Evolutionary conservation across 176 grass and related monocot genomes (phyloP).

Genomic region (Otatea glauca): DNA sequence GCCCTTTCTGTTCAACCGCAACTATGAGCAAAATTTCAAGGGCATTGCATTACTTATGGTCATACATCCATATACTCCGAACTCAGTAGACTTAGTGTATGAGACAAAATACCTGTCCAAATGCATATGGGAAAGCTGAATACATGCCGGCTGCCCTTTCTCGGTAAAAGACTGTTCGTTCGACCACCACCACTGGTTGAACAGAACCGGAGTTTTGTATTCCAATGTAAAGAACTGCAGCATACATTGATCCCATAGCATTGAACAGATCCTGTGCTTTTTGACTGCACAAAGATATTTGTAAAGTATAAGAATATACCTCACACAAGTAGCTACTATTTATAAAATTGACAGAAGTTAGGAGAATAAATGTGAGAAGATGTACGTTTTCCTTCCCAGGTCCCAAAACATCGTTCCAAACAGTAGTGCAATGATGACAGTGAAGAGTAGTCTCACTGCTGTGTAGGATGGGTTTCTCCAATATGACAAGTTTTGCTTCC

Average conservation of each 20-base stretch:
- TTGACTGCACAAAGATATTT: slow-evolving; percentile 39
- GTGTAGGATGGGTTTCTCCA: slow-evolving; percentile 90
- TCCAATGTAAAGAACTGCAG: slow-evolving; percentile 80
- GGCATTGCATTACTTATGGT: neutral
- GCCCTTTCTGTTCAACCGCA: neutral
- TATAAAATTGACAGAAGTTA: neutral
- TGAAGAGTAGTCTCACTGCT: slow-evolving; percentile 71
- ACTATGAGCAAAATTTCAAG: slow-evolving; percentile 17
- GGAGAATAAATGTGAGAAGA: slow-evolving; percentile 32
- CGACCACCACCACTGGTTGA: slow-evolving; percentile 81
- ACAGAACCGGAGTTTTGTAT: slow-evolving; percentile 75
- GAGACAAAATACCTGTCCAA: slow-evolving; percentile 68
- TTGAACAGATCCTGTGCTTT: slow-evolving; percentile 74
- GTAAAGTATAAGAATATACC: slow-evolving; percentile 37
- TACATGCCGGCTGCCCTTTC: slow-evolving; percentile 93
- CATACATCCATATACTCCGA: neutral
- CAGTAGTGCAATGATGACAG: slow-evolving; percentile 56
- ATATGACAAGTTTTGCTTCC: slow-evolving; percentile 80
- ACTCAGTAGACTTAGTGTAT: neutral
- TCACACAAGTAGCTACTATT: slow-evolving; percentile 5
- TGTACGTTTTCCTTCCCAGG: slow-evolving; percentile 67
- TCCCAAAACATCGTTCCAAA: slow-evolving; percentile 88
- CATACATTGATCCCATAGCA: slow-evolving; percentile 88
- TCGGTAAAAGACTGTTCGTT: slow-evolving; percentile 89
- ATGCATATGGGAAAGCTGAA: slow-evolving; percentile 94